Evolutionary conservation across 2,329 filamentous ascomycete species (phyloP).

Genomic region (Epichloe gansuensis): DNA sequence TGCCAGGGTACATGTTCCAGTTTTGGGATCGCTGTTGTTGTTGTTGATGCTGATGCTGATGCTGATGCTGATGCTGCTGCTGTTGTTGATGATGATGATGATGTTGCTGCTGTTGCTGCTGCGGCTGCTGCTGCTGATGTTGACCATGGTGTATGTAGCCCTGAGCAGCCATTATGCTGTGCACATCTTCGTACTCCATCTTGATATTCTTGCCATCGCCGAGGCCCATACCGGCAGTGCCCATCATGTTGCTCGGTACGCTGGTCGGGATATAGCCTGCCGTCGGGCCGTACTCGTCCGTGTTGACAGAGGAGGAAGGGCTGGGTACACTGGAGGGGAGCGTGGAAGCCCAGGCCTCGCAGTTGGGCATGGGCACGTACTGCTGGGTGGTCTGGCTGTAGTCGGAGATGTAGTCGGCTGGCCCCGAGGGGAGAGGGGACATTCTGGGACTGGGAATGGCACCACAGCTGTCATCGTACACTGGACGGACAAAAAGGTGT

Average conservation of each 20-base stretch:
- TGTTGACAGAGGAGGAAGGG: slow-evolving; percentile 35
- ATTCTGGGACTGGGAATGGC: slow-evolving; percentile 31
- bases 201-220: slow-evolving; percentile 24
- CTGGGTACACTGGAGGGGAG: slow-evolving; percentile 39
- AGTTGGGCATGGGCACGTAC: slow-evolving; percentile 27
- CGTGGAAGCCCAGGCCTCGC: slow-evolving; percentile 33
- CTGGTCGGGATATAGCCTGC: slow-evolving; percentile 36
- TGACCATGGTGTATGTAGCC: slow-evolving; percentile 16
- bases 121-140: not conserved
- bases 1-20: slow-evolving; percentile 21
- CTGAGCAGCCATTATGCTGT: slow-evolving; percentile 10
- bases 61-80: slow-evolving; percentile 11
- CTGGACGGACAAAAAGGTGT: slow-evolving; percentile 16
- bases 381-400: slow-evolving; percentile 22
- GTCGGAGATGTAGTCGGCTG: slow-evolving; percentile 32
- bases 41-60: slow-evolving; percentile 16
- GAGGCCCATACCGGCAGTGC: slow-evolving; percentile 10
- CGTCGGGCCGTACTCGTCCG: slow-evolving; percentile 32
- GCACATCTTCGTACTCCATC: slow-evolving; percentile 28
- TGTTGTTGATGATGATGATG: slow-evolving; percentile 6
- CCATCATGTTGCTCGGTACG: slow-evolving; percentile 31
- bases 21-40: slow-evolving; percentile 17
- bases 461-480: slow-evolving; percentile 28
- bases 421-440: slow-evolving; percentile 30
- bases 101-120: slow-evolving; percentile 14